Percentiles rank a stretch among this genome's conserved stretches.
Evolutionary conservation across 768 basidiomycete genomes (phyloP).

Genomic region (Steccherinum ochraceum): DNA sequence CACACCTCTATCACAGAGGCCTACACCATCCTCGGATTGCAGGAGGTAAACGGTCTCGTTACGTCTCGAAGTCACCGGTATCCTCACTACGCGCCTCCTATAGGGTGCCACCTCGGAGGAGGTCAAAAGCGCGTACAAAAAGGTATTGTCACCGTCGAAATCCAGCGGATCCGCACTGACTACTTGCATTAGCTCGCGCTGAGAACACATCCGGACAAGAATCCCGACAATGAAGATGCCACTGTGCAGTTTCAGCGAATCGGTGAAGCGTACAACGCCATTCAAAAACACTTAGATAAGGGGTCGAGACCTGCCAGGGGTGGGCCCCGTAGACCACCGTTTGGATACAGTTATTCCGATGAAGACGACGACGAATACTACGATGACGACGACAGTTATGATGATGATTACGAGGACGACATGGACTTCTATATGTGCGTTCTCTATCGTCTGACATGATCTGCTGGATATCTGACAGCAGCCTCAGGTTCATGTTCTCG

Average conservation of each 20-base stretch:
- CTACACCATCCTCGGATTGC: conserved; percentile 42
- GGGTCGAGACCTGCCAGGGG: conserved; percentile 20
- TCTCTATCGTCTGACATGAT: not conserved
- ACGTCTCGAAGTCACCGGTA: not conserved
- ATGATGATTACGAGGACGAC: conserved; percentile 21
- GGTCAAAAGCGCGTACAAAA: conserved; percentile 66
- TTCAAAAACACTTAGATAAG: conserved; percentile 49
- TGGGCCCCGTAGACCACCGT: not conserved
- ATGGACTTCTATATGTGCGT: conserved; percentile 42
- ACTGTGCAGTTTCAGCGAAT: conserved; percentile 66
- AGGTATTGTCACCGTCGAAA: conserved; percentile 31
- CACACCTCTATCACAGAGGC: conserved; percentile 31
- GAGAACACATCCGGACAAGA: conserved; percentile 74
- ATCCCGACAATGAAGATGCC: conserved; percentile 55
- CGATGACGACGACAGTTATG: conserved; percentile 26
- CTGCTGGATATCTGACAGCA: conserved; percentile 6
- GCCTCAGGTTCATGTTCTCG: conserved; percentile 6
- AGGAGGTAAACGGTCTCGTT: conserved; percentile 33
- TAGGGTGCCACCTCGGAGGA: conserved; percentile 57
- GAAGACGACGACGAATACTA: conserved; percentile 25
- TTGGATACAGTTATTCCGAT: conserved; percentile 14
- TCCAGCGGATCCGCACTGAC: conserved; percentile 1
- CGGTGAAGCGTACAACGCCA: conserved; percentile 59
- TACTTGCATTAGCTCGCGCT: conserved; percentile 43
- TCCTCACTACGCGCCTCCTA: not conserved